Conservation (phyloP, 805 yeast species). For the Alloascoidea hylecoeti region DNA sequence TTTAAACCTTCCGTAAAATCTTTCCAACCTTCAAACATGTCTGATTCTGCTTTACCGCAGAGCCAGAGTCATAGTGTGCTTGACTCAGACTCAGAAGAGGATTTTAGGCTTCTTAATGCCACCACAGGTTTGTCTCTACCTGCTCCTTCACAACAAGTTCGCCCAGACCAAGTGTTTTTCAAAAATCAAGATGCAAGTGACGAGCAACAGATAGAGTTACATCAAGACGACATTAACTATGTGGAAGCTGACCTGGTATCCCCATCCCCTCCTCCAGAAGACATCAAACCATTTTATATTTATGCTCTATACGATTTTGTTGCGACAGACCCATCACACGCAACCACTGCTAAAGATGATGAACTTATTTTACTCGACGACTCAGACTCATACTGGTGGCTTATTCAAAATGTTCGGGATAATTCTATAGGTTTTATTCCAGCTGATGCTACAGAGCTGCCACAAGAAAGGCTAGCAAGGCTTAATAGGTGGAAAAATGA, state of each 20-base stretch:
- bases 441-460: slow-evolving; percentile 88
- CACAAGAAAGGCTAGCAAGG: slow-evolving; percentile 81
- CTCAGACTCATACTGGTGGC: slow-evolving; percentile 95
- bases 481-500: slow-evolving; percentile 33
- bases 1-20: no score
- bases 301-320: slow-evolving; percentile 79
- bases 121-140: no score
- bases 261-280: slow-evolving; percentile 16
- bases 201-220: no score
- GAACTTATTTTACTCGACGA: slow-evolving; percentile 76
- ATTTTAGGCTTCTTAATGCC: no score
- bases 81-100: no score
- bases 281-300: slow-evolving; percentile 66
- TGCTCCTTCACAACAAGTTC: no score
- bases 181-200: no score
- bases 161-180: no score
- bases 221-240: no score
- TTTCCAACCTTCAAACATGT: no score
- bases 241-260: not conserved
- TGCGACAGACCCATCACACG: slow-evolving; percentile 91
- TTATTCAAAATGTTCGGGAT: slow-evolving; percentile 45
- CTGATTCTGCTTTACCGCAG: no score
- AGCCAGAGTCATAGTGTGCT: no score
- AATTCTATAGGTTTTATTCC: slow-evolving; percentile 89
- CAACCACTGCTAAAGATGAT: slow-evolving; percentile 66